Percentiles rank a stretch among this genome's conserved stretches.
These are phyloP conservation scores for Allantophomopsis lycopodina DNA, from an alignment of 2,329 filamentous ascomycete species.

Conservation along the genomic window DNA sequence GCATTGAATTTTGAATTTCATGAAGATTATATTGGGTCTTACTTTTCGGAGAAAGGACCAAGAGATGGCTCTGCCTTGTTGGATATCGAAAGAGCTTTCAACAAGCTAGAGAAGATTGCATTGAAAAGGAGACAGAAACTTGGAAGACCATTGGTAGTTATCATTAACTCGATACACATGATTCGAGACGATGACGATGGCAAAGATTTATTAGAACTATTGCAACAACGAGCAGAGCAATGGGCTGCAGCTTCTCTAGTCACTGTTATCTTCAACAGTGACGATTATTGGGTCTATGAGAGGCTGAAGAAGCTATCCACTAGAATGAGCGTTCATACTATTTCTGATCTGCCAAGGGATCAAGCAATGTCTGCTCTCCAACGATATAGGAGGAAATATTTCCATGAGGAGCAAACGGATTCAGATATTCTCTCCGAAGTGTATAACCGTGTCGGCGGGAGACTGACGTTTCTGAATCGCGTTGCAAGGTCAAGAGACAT, in stretches of 20 bases:
- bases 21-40: slow-evolving; percentile 92
- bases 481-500: slow-evolving; percentile 82
- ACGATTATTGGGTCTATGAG: slow-evolving; percentile 99
- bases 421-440: slow-evolving; percentile 53
- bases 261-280: slow-evolving; percentile 87
- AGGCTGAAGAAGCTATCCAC: slow-evolving; percentile 84
- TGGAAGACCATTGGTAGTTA: slow-evolving; percentile 67
- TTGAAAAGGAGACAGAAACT: slow-evolving; percentile 47
- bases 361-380: slow-evolving; percentile 65
- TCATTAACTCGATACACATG: slow-evolving; percentile 89
- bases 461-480: slow-evolving; percentile 74
- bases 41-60: slow-evolving; percentile 89
- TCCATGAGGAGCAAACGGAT: slow-evolving; percentile 40
- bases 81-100: slow-evolving; percentile 92
- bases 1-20: slow-evolving; percentile 94
- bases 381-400: slow-evolving; percentile 72
- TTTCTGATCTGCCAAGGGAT: slow-evolving; percentile 68
- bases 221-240: slow-evolving; percentile 90
- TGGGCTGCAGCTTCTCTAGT: slow-evolving; percentile 90
- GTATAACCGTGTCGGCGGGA: slow-evolving; percentile 77
- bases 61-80: slow-evolving; percentile 83
- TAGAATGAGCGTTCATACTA: slow-evolving; percentile 83
- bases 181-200: slow-evolving; percentile 86
- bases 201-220: slow-evolving; percentile 81
- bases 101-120: slow-evolving; percentile 95